Conservation (phyloP, 768 basidiomycete species). For the Rhodotorula diobovata region DNA sequence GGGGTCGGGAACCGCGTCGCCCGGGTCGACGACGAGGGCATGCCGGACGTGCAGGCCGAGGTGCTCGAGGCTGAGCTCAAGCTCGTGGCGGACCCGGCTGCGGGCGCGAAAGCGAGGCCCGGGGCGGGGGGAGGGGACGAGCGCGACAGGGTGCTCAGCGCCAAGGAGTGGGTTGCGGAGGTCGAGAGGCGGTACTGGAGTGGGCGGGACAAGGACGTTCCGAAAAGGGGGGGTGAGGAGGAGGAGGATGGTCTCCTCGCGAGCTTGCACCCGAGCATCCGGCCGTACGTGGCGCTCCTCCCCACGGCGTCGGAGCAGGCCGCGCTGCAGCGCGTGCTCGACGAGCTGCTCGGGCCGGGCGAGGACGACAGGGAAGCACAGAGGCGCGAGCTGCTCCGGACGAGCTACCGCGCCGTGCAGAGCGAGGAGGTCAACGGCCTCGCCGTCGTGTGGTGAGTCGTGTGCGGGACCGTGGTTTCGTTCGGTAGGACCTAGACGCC, state of each 20-base stretch:
- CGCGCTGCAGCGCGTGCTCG: neutral
- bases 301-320: neutral
- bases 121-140: neutral
- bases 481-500: too few species aligned
- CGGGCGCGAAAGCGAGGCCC: too few species aligned
- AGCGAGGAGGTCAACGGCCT: constrained; percentile 44
- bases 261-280: constrained; percentile 13
- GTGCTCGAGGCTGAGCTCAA: constrained; percentile 35
- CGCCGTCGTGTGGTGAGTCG: constrained; percentile 42
- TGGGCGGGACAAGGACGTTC: too few species aligned
- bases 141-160: constrained; percentile 35
- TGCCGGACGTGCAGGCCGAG: constrained; percentile 35
- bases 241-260: neutral
- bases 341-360: neutral
- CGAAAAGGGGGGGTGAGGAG: too few species aligned
- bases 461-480: too few species aligned
- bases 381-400: constrained; percentile 28
- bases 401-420: constrained; percentile 41
- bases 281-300: constrained; percentile 14
- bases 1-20: constrained; percentile 7
- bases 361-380: neutral
- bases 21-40: constrained; percentile 39
- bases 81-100: constrained; percentile 16
- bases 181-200: constrained; percentile 42
- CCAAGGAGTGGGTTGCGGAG: constrained; percentile 42